Evolutionary conservation across 108 stramenopile species (phyloP), one percentile per base, ranked within the genome.

Genomic region (Skeletonema potamos): DNA sequence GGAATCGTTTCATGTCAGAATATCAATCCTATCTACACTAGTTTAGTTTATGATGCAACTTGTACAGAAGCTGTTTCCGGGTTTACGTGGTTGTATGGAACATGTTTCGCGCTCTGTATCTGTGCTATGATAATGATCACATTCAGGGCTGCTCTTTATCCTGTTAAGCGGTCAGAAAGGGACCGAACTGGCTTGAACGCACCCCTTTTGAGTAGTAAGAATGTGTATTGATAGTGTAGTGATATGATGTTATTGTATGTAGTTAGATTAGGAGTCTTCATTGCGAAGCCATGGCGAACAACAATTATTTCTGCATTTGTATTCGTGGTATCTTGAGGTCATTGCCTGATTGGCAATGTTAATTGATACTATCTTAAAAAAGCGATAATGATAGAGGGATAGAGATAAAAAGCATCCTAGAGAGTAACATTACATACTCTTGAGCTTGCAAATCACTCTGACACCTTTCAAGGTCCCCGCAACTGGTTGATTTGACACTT

Each of bases 141-240:
- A 37, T 77, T 73, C 39, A 65, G 81, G 20, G 81, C 81, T 26
- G 81, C 81, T 11, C 59, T 82, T 54, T 82, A 77, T 61, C 76
- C 76, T 0, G 66, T 77, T 27, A 73, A 73, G 46, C 36, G 58
- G 34, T 22, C 20, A 10, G 10, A 61, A 8, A 1, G 51, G 12
- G 29, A 22, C 28, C 10, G 17, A 22, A 5, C 11, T 43, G 27
- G 44, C 1, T 46, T 46, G 44, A 46, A 17, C 44, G 44, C 44
- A 2, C 44, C 44, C 6, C 44, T 46, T 6, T 20, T 46, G 18
- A 46, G 44, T 6, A 46, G 44, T 20, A 46, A 46, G 44, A 46
- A 20, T 46, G 44, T 0, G 39, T 2, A 41, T 41, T 41, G 9
- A 10, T 34, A 34, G 11, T 41, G 13, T 41, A 41, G 39, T 41